Conservation (phyloP, 2,329 filamentous ascomycete species). For the Hypoxylon sp. region DNA sequence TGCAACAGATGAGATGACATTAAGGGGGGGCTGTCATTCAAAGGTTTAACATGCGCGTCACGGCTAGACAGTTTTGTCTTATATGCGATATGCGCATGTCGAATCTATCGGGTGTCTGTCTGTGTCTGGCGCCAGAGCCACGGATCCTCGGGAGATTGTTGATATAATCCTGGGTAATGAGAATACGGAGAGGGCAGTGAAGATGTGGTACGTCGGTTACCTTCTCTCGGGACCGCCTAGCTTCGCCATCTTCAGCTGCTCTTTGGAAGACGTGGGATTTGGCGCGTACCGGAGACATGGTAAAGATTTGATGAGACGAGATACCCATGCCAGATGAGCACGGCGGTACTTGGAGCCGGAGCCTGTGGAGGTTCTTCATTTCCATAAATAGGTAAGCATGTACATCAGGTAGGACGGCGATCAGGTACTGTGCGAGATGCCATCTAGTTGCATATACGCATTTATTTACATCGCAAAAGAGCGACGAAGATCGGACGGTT, state of each 20-base stretch:
- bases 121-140: neutral
- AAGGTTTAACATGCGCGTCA: slow-evolving; percentile 3
- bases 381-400: slow-evolving; percentile 26
- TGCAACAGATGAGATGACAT: slow-evolving; percentile 19
- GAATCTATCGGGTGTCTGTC: no score
- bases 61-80: no score
- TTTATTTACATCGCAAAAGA: neutral
- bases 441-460: slow-evolving; percentile 4
- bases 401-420: neutral
- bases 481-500: neutral
- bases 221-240: slow-evolving; percentile 14
- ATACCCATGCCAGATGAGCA: slow-evolving; percentile 23
- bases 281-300: slow-evolving; percentile 33
- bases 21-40: slow-evolving; percentile 14
- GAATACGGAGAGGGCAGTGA: slow-evolving; percentile 4
- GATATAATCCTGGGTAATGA: slow-evolving; percentile 21
- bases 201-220: slow-evolving; percentile 17
- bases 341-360: neutral
- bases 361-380: slow-evolving; percentile 7
- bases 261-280: slow-evolving; percentile 25
- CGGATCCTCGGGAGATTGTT: slow-evolving; percentile 25
- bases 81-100: no score
- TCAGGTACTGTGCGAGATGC: neutral
- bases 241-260: slow-evolving; percentile 11
- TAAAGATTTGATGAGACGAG: slow-evolving; percentile 33